Percentiles rank a stretch among this genome's conserved stretches.
Conservation (phyloP, 2,329 filamentous ascomycete genomes). For the Phyllachora maydis region DNA sequence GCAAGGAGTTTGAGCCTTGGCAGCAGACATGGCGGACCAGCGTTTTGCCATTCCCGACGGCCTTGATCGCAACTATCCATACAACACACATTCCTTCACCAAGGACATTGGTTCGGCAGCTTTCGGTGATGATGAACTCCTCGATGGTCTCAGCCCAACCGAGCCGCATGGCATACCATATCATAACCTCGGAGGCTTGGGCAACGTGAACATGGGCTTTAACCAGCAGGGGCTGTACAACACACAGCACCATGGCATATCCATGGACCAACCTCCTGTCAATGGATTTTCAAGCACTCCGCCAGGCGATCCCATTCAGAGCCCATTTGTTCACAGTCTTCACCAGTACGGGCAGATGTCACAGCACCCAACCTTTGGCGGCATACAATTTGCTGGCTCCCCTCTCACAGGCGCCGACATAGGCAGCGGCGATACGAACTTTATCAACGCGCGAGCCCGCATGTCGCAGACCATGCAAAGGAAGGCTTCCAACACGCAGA, state of each 20-base stretch:
- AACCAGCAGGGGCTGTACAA: conserved; percentile 35
- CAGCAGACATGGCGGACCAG: too few species aligned
- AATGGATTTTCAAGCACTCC: conserved; percentile 80
- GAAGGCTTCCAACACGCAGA: conserved; percentile 54
- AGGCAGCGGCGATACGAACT: conserved; percentile 28
- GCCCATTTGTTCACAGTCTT: conserved; percentile 66
- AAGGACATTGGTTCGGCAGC: conserved; percentile 54
- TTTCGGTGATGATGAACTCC: conserved; percentile 74
- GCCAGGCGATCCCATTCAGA: conserved; percentile 80
- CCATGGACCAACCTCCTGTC: conserved; percentile 47
- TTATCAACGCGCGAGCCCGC: conserved; percentile 34
- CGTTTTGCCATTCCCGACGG: too few species aligned
- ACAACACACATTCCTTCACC: conserved; percentile 1
- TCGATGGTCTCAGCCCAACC: conserved; percentile 47
- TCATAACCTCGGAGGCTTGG: conserved; percentile 34
- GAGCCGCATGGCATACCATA: conserved; percentile 28
- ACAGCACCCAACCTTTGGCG: conserved; percentile 32
- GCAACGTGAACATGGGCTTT: conserved; percentile 34
- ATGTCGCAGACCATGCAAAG: conserved; percentile 45
- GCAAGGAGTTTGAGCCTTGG: too few species aligned
- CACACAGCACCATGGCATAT: too few species aligned
- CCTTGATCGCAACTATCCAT: too few species aligned
- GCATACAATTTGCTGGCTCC: too few species aligned
- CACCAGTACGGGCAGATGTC: conserved; percentile 54
- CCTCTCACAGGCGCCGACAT: conserved; percentile 29